Evolutionary conservation across 2,329 filamentous ascomycete genomes (phyloP).

Genomic region (Diaporthe humulicola): DNA sequence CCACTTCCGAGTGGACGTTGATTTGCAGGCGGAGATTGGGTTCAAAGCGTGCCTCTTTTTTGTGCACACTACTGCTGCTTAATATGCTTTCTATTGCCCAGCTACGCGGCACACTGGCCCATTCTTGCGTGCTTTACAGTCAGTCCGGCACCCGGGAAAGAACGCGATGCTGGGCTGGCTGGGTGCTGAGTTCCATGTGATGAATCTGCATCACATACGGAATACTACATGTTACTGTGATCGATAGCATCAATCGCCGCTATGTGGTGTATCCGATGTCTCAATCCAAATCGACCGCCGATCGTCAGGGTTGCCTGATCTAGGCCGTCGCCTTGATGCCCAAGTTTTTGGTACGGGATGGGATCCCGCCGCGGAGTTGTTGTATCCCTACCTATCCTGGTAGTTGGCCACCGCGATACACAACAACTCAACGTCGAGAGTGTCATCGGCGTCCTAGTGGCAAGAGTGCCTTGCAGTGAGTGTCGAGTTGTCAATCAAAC

Average conservation of each 20-base stretch:
- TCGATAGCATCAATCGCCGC: not conserved
- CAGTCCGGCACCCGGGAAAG: not conserved
- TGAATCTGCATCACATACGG: conserved; percentile 11
- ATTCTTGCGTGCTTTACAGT: not conserved
- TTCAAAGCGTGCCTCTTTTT: not conserved
- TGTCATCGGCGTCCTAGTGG: not conserved
- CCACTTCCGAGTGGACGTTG: not conserved
- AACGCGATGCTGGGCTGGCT: not conserved
- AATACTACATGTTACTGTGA: conserved; percentile 2
- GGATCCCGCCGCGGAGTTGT: not conserved
- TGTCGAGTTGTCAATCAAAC: conserved; percentile 3
- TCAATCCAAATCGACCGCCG: not conserved
- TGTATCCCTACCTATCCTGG: not conserved
- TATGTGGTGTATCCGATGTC: too few relatives aligned
- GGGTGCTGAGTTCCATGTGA: not conserved
- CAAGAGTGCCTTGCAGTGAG: not conserved
- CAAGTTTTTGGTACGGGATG: not conserved
- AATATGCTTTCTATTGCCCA: not conserved
- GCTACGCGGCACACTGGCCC: not conserved
- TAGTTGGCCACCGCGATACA: not conserved
- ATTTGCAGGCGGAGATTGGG: not conserved
- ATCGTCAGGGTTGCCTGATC: conserved; percentile 6
- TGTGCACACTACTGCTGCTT: not conserved
- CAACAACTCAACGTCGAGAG: not conserved
- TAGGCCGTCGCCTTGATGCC: not conserved